Conservation (phyloP, 306 rosid species). For the Quercus aquifolioides region DNA sequence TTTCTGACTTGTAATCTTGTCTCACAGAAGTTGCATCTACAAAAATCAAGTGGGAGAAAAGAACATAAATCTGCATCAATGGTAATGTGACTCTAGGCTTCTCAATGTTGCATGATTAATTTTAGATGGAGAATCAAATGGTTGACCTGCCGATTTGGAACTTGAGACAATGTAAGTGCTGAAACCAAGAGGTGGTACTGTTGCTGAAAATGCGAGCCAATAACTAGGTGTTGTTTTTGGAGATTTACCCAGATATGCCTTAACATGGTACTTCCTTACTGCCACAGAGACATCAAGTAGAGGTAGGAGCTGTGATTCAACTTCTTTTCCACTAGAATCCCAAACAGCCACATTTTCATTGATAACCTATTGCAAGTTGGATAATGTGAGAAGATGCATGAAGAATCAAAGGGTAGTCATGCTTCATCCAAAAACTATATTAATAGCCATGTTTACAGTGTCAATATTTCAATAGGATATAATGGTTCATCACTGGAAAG, state of each 20-base stretch:
- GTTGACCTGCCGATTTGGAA: constrained; percentile 35
- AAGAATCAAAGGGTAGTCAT: background rate
- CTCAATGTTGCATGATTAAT: background rate
- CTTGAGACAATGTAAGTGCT: constrained; percentile 41
- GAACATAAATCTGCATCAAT: constrained; percentile 10
- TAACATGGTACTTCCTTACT: constrained; percentile 41
- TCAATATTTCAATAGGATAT: background rate
- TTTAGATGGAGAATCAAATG: background rate
- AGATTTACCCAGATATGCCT: constrained; percentile 41
- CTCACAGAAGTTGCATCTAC: constrained; percentile 50
- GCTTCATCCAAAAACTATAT: too few relatives aligned
- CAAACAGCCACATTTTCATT: constrained; percentile 39
- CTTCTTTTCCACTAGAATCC: constrained; percentile 45
- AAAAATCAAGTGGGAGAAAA: constrained; percentile 19
- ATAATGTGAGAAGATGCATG: background rate
- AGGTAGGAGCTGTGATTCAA: constrained; percentile 56
- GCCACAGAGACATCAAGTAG: constrained; percentile 21
- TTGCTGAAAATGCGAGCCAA: constrained; percentile 50
- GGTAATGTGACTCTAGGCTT: constrained; percentile 3
- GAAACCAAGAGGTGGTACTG: constrained; percentile 56
- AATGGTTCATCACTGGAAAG: background rate
- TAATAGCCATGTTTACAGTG: too few relatives aligned
- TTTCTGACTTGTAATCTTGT: constrained; percentile 36
- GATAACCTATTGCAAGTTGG: constrained; percentile 28
- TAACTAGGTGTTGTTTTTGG: constrained; percentile 42